These are phyloP conservation scores for Azolla pinnata DNA, from an alignment of 75 land plant species.

Conservation along the genomic window DNA sequence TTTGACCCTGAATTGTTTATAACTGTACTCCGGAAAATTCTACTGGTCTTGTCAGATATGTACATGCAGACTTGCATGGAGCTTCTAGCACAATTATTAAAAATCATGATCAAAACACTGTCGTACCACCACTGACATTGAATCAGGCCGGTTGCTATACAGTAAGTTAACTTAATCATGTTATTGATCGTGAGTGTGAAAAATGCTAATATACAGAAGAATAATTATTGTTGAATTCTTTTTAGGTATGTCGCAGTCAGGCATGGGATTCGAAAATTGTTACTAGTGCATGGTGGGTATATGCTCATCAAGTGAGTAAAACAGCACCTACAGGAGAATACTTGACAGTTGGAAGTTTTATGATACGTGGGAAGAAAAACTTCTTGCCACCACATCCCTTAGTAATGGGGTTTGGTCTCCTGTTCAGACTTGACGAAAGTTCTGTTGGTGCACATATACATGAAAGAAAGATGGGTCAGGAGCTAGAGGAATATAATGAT, in stretches of 20 bases:
- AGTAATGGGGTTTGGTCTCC: constrained; percentile 94
- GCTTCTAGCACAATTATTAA: constrained; percentile 96
- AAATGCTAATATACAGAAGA: too few species aligned
- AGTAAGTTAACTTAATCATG: constrained; percentile 30
- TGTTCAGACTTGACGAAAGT: constrained; percentile 92
- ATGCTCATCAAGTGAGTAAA: constrained; percentile 95
- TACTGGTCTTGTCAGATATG: constrained; percentile 44
- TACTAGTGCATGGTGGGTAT: constrained; percentile 99
- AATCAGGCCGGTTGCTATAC: constrained; percentile 99
- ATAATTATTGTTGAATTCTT: background rate
- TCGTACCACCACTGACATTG: constrained; percentile 85
- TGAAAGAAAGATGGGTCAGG: constrained; percentile 82
- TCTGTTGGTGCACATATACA: constrained; percentile 80
- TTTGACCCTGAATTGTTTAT: background rate
- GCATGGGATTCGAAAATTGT: constrained; percentile 99
- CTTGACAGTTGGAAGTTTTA: constrained; percentile 97
- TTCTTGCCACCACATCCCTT: constrained; percentile 94
- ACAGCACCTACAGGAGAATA: constrained; percentile 99
- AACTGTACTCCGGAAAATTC: background rate
- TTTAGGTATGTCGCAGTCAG: constrained; percentile 91
- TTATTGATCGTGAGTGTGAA: too few species aligned
- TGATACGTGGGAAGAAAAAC: constrained; percentile 92
- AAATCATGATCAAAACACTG: constrained; percentile 67
- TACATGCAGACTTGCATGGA: constrained; percentile 97
- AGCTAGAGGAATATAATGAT: constrained; percentile 40